Evolutionary conservation across 139 green algal genomes (phyloP).

Genomic region (Coelastrella sp.): DNA sequence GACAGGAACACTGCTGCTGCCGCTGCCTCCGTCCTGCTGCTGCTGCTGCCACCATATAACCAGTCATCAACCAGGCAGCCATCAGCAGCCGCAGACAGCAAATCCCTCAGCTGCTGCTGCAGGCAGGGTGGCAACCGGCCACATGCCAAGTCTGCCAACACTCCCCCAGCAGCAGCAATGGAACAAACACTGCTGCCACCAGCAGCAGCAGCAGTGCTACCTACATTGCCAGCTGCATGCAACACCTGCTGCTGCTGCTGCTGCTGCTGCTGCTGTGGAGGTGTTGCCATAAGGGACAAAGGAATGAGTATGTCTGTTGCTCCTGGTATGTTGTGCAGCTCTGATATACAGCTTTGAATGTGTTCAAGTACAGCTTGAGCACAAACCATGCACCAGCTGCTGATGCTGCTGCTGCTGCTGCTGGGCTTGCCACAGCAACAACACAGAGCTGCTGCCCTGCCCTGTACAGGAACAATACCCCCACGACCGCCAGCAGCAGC

Average conservation of each 20-base stretch:
- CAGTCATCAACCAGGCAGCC: background rate
- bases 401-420: background rate
- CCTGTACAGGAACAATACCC: background rate
- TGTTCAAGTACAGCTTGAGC: conserved; percentile 38
- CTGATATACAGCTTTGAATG: conserved; percentile 43
- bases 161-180: background rate
- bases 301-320: conserved; percentile 34
- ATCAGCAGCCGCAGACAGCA: conserved; percentile 3
- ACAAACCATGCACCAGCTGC: conserved; percentile 47
- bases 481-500: background rate
- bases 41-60: background rate
- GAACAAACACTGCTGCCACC: background rate
- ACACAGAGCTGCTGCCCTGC: background rate
- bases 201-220: conserved; percentile 14
- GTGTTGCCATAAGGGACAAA: background rate
- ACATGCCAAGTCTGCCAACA: background rate
- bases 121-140: background rate
- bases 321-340: conserved; percentile 35
- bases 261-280: conserved; percentile 24
- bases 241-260: background rate
- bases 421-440: background rate
- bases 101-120: conserved; percentile 12
- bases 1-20: conserved; percentile 48
- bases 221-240: background rate
- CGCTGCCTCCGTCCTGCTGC: background rate